Conservation (phyloP, 1,284 basidiomycete genomes). For the Cryptococcus sp. region DNA sequence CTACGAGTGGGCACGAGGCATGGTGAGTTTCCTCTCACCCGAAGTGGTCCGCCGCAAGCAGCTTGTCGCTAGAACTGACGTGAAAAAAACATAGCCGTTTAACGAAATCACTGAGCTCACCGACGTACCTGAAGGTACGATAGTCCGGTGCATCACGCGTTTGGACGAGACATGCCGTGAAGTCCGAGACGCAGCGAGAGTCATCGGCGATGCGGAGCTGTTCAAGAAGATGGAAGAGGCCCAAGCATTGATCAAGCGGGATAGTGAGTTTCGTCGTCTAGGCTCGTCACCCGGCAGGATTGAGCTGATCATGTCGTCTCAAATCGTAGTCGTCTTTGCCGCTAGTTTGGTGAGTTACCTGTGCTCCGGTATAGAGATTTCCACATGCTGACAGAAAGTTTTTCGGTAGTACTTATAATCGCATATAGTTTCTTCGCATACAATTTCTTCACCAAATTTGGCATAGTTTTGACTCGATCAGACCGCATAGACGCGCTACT, state of each 20-base stretch:
- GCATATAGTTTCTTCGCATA: background rate
- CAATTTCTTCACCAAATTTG: too few species aligned
- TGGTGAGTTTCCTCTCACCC: constrained; percentile 62
- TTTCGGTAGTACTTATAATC: constrained; percentile 15
- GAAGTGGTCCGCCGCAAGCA: background rate
- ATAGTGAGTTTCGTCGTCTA: constrained; percentile 65
- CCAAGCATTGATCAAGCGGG: constrained; percentile 88
- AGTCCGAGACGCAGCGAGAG: constrained; percentile 92
- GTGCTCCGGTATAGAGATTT: background rate
- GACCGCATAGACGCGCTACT: too few species aligned
- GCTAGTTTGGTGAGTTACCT: constrained; percentile 37
- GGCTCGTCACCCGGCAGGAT: background rate
- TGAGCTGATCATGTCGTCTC: background rate
- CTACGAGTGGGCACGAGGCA: constrained; percentile 98
- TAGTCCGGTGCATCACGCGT: constrained; percentile 93
- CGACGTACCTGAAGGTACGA: constrained; percentile 94
- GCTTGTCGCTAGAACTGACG: background rate
- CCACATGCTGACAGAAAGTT: background rate
- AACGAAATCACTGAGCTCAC: constrained; percentile 90
- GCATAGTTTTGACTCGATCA: too few species aligned
- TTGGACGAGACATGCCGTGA: constrained; percentile 97
- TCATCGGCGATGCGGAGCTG: constrained; percentile 92
- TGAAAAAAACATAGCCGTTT: constrained; percentile 68
- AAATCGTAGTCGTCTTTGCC: constrained; percentile 38
- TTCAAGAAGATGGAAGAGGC: constrained; percentile 98